Base-by-base conservation (phyloP, 177 flowering plant genomes). In the Vitis hybrid region DNA sequence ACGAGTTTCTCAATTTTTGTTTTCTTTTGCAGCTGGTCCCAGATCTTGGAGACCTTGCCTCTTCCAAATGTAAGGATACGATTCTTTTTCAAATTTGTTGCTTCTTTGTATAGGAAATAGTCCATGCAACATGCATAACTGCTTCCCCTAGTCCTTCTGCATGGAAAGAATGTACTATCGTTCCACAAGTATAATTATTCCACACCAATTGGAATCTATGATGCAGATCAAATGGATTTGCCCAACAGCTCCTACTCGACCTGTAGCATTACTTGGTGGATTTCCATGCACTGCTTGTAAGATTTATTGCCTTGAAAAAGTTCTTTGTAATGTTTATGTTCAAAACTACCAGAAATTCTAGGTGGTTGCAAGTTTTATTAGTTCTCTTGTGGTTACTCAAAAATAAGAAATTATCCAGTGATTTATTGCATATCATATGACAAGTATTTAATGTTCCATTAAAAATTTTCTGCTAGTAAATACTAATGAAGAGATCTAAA, bases 241-340 rank as follows among this genome's bases (percentile, higher is more conserved):
- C 70, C 99, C 98, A 18, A 96, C 99, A 61, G 99, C 99, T 78
- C 98, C 98, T 16, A 91, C 96, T 64, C 92, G 99, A 16, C 94
- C 98, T 8, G 98, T 94, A 50, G 84, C 94, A 52, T 1, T 84
- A 69, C 88, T 96, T 65, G 99, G 98, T 70, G 99, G 99, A 75
- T 92, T 89, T 81, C 87, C 97, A 52, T 92, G 97, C 82, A 86
- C 97, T 72, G 97, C 98, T 71, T 96, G 99, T 96, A 83, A 86
- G 89, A 66, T n/a, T 14, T 18, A 48, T 60, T 21, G 15, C 65
- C 9, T 48, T 54, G 30, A 27, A 27, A 27, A 27, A 27, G 30
- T 59, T 15, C 46, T 51, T 14, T 56, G n/a, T 65, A 19, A 24
- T 27, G 30, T 27, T 27, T 27, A 27, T 27, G 30, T 27, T 27